These are phyloP conservation scores for Dendrocalamus sinicus DNA, from an alignment of 176 grass and related monocot species.

Conservation along the genomic window DNA sequence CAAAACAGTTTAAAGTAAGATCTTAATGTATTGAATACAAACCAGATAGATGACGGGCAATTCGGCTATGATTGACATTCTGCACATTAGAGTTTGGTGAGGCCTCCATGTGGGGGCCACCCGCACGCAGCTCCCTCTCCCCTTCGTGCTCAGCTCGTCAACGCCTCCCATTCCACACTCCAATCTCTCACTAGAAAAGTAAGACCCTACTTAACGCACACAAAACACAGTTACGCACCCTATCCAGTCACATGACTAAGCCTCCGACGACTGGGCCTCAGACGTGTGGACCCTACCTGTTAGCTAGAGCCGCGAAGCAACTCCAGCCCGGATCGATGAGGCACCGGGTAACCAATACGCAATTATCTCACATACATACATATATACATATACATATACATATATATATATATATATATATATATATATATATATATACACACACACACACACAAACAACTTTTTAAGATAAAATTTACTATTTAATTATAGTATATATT, in stretches of 20 bases:
- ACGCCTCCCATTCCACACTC: neutral
- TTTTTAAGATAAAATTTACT: too few relatives aligned
- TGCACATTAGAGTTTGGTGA: too few relatives aligned
- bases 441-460: too few relatives aligned
- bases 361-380: too few relatives aligned
- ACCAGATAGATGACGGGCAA: too few relatives aligned
- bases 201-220: neutral
- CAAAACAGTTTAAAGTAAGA: too few relatives aligned
- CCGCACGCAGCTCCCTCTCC: neutral
- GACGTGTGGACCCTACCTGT: neutral
- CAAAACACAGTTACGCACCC: neutral
- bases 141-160: neutral
- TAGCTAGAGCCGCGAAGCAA: neutral
- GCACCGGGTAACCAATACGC: constrained; percentile 8
- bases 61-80: too few relatives aligned
- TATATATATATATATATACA: too few relatives aligned
- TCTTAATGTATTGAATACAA: too few relatives aligned
- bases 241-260: neutral
- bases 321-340: neutral
- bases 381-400: too few relatives aligned
- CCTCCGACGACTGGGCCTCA: neutral
- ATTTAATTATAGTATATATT: too few relatives aligned
- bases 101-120: neutral
- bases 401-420: too few relatives aligned
- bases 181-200: neutral